These are phyloP conservation scores for Wallemia ichthyophaga DNA, from an alignment of 1,284 basidiomycete species.

Conservation along the genomic window DNA sequence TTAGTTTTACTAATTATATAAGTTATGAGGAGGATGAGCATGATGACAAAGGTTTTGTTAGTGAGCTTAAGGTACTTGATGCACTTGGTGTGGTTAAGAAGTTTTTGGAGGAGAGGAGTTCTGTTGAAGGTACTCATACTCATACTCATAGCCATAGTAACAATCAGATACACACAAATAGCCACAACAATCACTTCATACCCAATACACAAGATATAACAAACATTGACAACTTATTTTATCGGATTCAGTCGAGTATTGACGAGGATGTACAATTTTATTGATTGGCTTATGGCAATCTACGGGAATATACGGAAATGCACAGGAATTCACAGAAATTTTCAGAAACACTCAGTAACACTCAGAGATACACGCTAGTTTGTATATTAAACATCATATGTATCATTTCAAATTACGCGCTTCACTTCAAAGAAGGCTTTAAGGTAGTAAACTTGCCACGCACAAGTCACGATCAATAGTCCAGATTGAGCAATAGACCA, in stretches of 20 bases:
- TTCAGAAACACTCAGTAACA: too few species aligned
- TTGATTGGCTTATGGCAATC: neutral
- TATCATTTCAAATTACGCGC: constrained; percentile 37
- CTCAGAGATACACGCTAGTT: neutral
- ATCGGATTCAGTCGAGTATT: neutral
- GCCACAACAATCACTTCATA: neutral
- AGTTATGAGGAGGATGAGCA: neutral
- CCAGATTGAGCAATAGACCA: constrained; percentile 80
- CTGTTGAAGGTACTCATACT: too few species aligned
- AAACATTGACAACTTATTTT: neutral
- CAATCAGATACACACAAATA: neutral
- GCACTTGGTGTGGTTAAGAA: neutral
- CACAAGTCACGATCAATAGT: constrained; percentile 66
- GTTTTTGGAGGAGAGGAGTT: neutral
- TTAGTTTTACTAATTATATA: neutral
- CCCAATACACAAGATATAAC: neutral
- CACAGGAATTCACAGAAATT: too few species aligned
- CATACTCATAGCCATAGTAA: too few species aligned
- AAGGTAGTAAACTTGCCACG: constrained; percentile 92
- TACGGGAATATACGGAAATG: too few species aligned
- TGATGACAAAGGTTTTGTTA: too few species aligned
- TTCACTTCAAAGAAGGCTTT: constrained; percentile 92
- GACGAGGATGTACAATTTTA: neutral
- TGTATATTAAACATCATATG: too few species aligned
- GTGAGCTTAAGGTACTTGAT: neutral